A percentile compares a stretch with the other conserved stretches of the same genome.
These are phyloP conservation scores for Samsoniella hepiali DNA, from an alignment of 2,329 filamentous ascomycete species.

Conservation along the genomic window DNA sequence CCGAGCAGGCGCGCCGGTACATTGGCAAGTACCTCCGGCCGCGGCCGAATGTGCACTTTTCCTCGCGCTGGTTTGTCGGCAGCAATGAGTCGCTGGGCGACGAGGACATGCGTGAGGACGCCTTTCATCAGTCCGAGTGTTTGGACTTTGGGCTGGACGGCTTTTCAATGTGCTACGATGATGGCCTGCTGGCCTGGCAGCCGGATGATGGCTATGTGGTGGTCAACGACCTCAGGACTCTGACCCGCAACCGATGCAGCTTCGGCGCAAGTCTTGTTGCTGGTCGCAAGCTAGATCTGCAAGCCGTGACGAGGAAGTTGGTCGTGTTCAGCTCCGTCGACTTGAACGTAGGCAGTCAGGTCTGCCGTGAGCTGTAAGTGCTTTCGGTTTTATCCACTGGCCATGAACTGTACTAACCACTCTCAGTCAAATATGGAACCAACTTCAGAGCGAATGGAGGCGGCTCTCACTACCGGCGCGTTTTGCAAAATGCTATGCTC, in stretches of 20 bases:
- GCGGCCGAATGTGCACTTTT: background rate
- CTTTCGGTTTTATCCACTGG: background rate
- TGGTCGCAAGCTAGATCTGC: slow-evolving; percentile 21
- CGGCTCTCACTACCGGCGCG: slow-evolving; percentile 9
- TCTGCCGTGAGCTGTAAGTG: slow-evolving; percentile 16
- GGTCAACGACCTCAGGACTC: slow-evolving; percentile 26
- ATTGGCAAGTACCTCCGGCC: slow-evolving; percentile 18
- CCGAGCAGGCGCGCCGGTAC: slow-evolving; percentile 8
- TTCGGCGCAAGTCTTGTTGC: slow-evolving; percentile 21
- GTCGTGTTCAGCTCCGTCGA: slow-evolving; percentile 22
- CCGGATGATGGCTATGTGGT: slow-evolving; percentile 22
- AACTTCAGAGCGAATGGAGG: background rate
- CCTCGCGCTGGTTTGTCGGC: slow-evolving; percentile 6
- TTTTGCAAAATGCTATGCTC: slow-evolving; percentile 15
- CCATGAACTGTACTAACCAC: background rate
- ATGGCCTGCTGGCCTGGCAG: slow-evolving; percentile 30
- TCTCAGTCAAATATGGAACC: slow-evolving; percentile 15
- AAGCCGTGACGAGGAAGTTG: slow-evolving; percentile 24
- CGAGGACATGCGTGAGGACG: slow-evolving; percentile 7
- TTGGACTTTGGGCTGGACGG: slow-evolving; percentile 18
- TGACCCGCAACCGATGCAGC: slow-evolving; percentile 23
- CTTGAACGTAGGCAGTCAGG: background rate
- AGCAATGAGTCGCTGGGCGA: background rate
- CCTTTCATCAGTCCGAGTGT: background rate
- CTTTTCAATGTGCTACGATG: slow-evolving; percentile 24